These are phyloP conservation scores for Blastocrithidia nonstop DNA, from an alignment of 208 protist genomes.

Conservation along the genomic window DNA sequence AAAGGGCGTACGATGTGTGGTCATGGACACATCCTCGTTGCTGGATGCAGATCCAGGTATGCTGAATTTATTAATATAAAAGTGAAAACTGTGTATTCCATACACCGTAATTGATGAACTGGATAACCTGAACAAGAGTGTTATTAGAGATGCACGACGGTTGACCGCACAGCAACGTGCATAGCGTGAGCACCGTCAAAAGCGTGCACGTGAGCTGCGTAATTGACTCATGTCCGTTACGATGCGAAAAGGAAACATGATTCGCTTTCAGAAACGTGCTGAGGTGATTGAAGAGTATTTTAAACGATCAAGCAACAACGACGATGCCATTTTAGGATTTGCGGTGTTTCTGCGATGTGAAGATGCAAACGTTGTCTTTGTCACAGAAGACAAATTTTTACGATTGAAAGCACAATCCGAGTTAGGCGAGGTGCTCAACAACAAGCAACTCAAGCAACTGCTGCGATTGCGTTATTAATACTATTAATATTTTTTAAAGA, in stretches of 20 bases:
- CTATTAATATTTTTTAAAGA: neutral
- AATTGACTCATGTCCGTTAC: slow-evolving; percentile 30
- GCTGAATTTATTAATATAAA: slow-evolving; percentile 35
- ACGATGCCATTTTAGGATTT: slow-evolving; percentile 72
- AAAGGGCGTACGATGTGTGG: slow-evolving; percentile 23
- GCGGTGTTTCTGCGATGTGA: slow-evolving; percentile 40
- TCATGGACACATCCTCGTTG: slow-evolving; percentile 67
- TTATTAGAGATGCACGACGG: no score
- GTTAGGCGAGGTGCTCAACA: slow-evolving; percentile 27
- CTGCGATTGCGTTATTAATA: slow-evolving; percentile 14
- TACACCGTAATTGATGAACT: slow-evolving; percentile 61
- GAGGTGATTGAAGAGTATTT: slow-evolving; percentile 53
- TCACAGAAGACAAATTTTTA: slow-evolving; percentile 74
- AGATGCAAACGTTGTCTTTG: slow-evolving; percentile 27
- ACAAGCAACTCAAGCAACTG: slow-evolving; percentile 19
- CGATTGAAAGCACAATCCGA: slow-evolving; percentile 54
- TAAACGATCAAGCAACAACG: slow-evolving; percentile 22
- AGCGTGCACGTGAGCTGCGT: slow-evolving; percentile 18
- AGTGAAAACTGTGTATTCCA: slow-evolving; percentile 39
- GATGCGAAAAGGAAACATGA: neutral
- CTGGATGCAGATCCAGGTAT: slow-evolving; percentile 23
- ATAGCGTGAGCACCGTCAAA: slow-evolving; percentile 1
- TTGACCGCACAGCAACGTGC: slow-evolving; percentile 5
- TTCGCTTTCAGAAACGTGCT: slow-evolving; percentile 41
- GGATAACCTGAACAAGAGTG: slow-evolving; percentile 34